phyloP scores from a whole-genome alignment of 345 rosid genomes.

The Citrus mangshanensis region DNA sequence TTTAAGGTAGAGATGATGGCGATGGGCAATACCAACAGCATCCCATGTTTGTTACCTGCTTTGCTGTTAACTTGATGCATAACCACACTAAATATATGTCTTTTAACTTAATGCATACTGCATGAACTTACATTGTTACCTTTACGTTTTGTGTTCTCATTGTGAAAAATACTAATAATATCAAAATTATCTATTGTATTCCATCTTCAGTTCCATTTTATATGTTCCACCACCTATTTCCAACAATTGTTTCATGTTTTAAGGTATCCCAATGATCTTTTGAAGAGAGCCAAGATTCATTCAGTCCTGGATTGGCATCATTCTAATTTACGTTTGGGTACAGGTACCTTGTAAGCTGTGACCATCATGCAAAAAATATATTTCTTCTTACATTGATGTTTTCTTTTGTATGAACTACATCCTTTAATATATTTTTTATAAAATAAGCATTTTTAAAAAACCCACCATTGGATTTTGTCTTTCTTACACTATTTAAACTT shows the following conservation, averaged over 20 bases:
- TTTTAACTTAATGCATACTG: background rate
- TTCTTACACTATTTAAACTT: background rate
- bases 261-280: slow-evolving; percentile 90
- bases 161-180: background rate
- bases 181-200: background rate
- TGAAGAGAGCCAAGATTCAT: slow-evolving; percentile 70
- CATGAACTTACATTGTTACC: background rate
- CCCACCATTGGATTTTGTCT: background rate
- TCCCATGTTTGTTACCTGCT: background rate
- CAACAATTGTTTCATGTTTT: slow-evolving; percentile 4
- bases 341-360: slow-evolving; percentile 40
- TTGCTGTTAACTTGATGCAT: background rate
- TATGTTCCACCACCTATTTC: background rate
- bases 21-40: background rate
- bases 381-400: background rate
- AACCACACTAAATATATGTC: background rate
- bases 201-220: background rate
- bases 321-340: slow-evolving; percentile 64
- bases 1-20: background rate
- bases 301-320: slow-evolving; percentile 94
- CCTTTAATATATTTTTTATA: background rate
- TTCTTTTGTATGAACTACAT: background rate
- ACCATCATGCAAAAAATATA: background rate
- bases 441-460: background rate
- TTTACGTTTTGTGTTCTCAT: background rate